A percentile compares a stretch with the other conserved stretches of the same genome.
Conservation (phyloP, 768 basidiomycete genomes). For the Clitopilus passeckerianus region DNA sequence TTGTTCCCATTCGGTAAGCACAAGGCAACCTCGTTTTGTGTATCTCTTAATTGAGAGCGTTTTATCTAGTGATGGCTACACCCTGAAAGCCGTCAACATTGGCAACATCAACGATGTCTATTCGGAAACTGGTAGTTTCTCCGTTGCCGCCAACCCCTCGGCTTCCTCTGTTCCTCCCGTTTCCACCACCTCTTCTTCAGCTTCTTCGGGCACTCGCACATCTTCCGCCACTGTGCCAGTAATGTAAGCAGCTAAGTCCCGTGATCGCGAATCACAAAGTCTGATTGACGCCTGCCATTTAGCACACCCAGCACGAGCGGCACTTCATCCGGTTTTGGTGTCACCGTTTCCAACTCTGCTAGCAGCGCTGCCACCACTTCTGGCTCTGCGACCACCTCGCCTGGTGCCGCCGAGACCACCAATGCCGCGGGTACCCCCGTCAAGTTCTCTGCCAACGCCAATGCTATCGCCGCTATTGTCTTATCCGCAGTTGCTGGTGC, state of each 20-base stretch:
- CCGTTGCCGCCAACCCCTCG: conserved; percentile 23
- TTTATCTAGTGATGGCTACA: conserved; percentile 39
- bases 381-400: conserved; percentile 7
- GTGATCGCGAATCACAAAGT: neutral
- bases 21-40: neutral
- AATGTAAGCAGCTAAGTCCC: conserved; percentile 5
- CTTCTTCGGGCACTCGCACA: conserved; percentile 2
- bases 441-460: conserved; percentile 26
- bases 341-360: conserved; percentile 6
- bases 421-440: conserved; percentile 24
- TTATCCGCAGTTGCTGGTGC: conserved; percentile 47
- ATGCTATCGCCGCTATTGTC: conserved; percentile 27
- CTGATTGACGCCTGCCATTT: neutral
- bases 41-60: neutral
- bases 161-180: conserved; percentile 8
- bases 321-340: conserved; percentile 11
- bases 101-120: conserved; percentile 43
- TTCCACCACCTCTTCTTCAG: conserved; percentile 2
- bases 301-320: neutral
- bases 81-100: conserved; percentile 37
- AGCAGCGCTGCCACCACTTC: conserved; percentile 2
- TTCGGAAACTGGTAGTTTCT: conserved; percentile 33
- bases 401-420: conserved; percentile 13
- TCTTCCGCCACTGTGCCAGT: neutral
- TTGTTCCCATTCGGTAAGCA: conserved; percentile 44